Evolutionary conservation across 352 stramenopile genomes (phyloP), one percentile per base, ranked within the genome.

Genomic region (Pythium dissotocum): DNA sequence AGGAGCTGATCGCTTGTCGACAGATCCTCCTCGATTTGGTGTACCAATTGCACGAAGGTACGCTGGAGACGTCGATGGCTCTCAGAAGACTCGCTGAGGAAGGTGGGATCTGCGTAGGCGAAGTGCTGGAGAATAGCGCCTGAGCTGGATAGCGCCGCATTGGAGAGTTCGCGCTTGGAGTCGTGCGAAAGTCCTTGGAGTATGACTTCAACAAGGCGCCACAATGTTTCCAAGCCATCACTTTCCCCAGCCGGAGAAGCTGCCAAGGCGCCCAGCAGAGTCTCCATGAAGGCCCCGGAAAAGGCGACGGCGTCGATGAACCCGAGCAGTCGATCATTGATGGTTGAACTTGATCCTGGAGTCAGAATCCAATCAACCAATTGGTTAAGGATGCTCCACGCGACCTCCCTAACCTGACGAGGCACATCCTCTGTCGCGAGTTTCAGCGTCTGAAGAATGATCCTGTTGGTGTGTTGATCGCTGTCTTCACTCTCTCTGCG

Each of bases 41-140:
- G 85, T 5, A 87, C 61, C 6, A 88, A 18, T 48, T 76, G 56
- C 30, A 75, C 75, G 7, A 90, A 58, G 58, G 73, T 63, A 10
- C 77, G 71, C 46, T 88, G 76, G 14, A 65, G 58, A 40, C 40
- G 65, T 30, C 68, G 72, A 42, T 80, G 70, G 42, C 66, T 46
- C 14, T 16, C 40, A n/a, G 58, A 66, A 4, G 65, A 33, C n/a
- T 54, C 60, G 26, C 14, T 63, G 48, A 75, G 71, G 38, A 74
- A 73, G 1, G 68, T 72, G 6, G 69, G 56, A 30, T 90, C 77
- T 10, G 77, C 61, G 48, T 88, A 90, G 24, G 82, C 78, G 53
- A 87, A 85, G 32, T 88, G 79, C 54, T 90, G 82, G 10, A 90
- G 44, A 35, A 87, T 24, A n/a, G 82, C 75, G 26, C 88, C 54